Evolutionary conservation across 208 protist genomes (phyloP).

Genomic region (Trypanosoma congolense): DNA sequence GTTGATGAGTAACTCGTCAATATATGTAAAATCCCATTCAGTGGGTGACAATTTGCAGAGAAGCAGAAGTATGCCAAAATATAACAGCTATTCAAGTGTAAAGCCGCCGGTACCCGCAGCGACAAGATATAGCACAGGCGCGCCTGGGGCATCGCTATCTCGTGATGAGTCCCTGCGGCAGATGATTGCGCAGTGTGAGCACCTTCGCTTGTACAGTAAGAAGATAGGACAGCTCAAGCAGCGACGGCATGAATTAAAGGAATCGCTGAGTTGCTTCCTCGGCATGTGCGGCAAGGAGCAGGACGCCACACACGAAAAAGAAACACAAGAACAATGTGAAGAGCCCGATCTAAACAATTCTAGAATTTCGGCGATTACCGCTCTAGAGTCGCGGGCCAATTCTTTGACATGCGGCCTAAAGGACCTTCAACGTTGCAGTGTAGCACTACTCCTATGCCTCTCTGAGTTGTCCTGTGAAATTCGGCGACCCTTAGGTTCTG

Average conservation of each 20-base stretch:
- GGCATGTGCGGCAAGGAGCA: conserved; percentile 9
- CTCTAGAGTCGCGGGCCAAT: conserved; percentile 15
- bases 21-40: not conserved
- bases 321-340: conserved; percentile 4
- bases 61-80: not conserved
- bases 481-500: conserved; percentile 13
- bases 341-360: not conserved
- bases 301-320: conserved; percentile 2
- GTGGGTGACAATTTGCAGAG: not conserved
- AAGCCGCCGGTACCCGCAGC: not conserved
- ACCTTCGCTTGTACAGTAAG: conserved; percentile 40
- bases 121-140: not conserved
- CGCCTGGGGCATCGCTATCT: not conserved
- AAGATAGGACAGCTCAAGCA: conserved; percentile 48
- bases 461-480: conserved; percentile 17
- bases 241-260: conserved; percentile 30
- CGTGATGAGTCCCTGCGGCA: conserved; percentile 20
- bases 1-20: not conserved
- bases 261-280: conserved; percentile 41
- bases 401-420: conserved; percentile 16
- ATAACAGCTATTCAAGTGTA: not conserved
- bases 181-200: conserved; percentile 51
- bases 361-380: conserved; percentile 6
- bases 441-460: conserved; percentile 9
- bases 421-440: conserved; percentile 20